Evolutionary conservation across 2,329 filamentous ascomycete species (phyloP), one percentile per base, ranked within the genome.

Genomic region (Pyrenophora graminea): DNA sequence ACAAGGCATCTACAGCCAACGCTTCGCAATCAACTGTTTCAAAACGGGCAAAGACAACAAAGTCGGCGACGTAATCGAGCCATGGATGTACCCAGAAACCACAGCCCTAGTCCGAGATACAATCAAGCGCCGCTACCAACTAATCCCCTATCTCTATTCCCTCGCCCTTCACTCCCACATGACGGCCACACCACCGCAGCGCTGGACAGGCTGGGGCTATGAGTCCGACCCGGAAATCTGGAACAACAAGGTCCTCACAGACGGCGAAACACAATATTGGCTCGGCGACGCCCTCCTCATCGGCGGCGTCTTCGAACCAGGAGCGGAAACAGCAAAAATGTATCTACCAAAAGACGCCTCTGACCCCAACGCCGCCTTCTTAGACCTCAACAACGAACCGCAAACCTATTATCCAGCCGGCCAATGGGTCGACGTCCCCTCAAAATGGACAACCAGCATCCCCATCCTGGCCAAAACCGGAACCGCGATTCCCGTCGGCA

Each of bases 11-110:
- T 82, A 89, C 72, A 87, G 85, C 1, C 81, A 85, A 0, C 83
- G 87, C 0, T 90, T 90, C 61, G 85, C 87, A 9, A 90, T 90
- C 75, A 90, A 90, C 71, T 90, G 87, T 71, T 90, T 87, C 81
- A 90, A 90, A 74, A 90, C 88, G 0, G 82, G 81, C 0, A 75
- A 81, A 1, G 84, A 90, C 69, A 89, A 85, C 61, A 77, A 78
- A 0, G 79, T 88, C 19, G 87, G 87, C 6, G 87, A 88, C 31
- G 86, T 90, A 0, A 90, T 90, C 51, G 87, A 90, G 73, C 87
- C 87, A 0, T 90, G 86, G 85, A 89, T 90, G 85, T 88, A 90
- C 63, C 85, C 86, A 0, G 81, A 85, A 31, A 84, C 85, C 23
- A 85, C 85, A 0, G 82, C 81, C 0, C 71, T 86, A 1, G 76